Evolutionary conservation across 2,329 filamentous ascomycete species (phyloP), one percentile per base, ranked within the genome.

Genomic region (Aspergillus fijiensis): DNA sequence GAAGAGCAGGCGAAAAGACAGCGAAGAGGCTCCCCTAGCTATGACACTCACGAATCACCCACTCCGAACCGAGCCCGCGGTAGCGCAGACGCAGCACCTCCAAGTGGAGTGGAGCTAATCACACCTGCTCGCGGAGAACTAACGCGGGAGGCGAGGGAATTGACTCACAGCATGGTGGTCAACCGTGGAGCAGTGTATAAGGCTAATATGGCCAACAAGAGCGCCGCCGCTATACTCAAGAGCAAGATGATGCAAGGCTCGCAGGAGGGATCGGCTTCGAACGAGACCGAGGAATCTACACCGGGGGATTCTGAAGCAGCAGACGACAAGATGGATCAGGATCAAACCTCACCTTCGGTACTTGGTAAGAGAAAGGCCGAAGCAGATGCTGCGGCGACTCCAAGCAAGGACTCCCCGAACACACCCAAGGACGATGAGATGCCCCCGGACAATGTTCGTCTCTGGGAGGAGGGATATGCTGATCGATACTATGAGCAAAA

Each of bases 401-500:
- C 88, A 9, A 85, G 83, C 39, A 81, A 83, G 35, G 77, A 77
- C 51, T 80, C 81, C 27, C 27, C 53, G 6, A 21, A n/a, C 21
- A 33, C 50, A 5, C 51, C 31, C 47, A 77, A 84, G 21, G 77
- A 80, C 12, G 87, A 89, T 57, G 88, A 87, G 47, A 84, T 85
- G 19, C 86, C 89, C 2, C 82, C 87, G 61, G 95, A 99, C 72
- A 91, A 88, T 19, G 90, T 99, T 55, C 87, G 89, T 60, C 81
- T 99, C 12, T 99, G 95, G 95, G 95, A 99, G 72, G 88, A 93
- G 55, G 95, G 95, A 7, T 99, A 99, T 74, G 88, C 89, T 54
- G 94, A 97, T 77, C 86, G 95, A 51, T 99, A 99, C 76, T 99
- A 99, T 73, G 89, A 96, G 74, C 92, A 96, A 74, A 99, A 99